phyloP scores from a whole-genome alignment of 176 grass and related monocot species.

The Aegilops sharonensis region DNA sequence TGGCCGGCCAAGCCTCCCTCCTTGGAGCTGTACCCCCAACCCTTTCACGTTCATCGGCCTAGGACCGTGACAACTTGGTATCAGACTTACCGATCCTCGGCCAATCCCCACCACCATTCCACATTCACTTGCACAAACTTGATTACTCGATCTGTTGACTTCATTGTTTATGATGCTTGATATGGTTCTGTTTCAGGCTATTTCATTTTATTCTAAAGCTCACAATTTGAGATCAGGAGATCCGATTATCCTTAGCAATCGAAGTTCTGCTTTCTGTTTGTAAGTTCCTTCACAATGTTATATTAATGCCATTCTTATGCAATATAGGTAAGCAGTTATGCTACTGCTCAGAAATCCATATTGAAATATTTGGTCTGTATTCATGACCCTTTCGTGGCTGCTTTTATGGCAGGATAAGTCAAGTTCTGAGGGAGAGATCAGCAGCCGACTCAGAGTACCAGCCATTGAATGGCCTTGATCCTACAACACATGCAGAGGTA shows the following conservation, averaged over 20 bases:
- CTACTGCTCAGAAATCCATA: background rate
- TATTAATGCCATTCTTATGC: slow-evolving; percentile 8
- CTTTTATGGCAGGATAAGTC: slow-evolving; percentile 65
- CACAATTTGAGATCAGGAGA: slow-evolving; percentile 73
- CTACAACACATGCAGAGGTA: slow-evolving; percentile 96
- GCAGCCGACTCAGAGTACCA: slow-evolving; percentile 88
- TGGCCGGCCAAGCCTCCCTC: background rate
- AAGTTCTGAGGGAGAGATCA: slow-evolving; percentile 70
- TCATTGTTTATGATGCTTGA: slow-evolving; percentile 28
- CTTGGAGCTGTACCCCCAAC: background rate
- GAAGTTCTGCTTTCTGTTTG: slow-evolving; percentile 89
- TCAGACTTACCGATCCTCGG: too few species aligned
- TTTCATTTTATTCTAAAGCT: slow-evolving; percentile 87
- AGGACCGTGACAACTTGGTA: background rate
- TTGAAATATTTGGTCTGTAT: slow-evolving; percentile 32
- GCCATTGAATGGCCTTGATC: slow-evolving; percentile 90
- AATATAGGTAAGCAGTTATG: slow-evolving; percentile 16
- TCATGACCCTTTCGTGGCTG: slow-evolving; percentile 11
- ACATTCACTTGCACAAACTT: slow-evolving; percentile 24
- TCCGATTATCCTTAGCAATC: slow-evolving; percentile 74
- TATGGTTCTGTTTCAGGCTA: slow-evolving; percentile 57
- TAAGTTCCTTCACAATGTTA: slow-evolving; percentile 47
- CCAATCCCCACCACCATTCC: too few species aligned
- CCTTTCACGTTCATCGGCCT: background rate
- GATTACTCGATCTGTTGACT: slow-evolving; percentile 1